Evolutionary conservation across 2,329 filamentous ascomycete species (phyloP).

Genomic region (Fusarium clavum): DNA sequence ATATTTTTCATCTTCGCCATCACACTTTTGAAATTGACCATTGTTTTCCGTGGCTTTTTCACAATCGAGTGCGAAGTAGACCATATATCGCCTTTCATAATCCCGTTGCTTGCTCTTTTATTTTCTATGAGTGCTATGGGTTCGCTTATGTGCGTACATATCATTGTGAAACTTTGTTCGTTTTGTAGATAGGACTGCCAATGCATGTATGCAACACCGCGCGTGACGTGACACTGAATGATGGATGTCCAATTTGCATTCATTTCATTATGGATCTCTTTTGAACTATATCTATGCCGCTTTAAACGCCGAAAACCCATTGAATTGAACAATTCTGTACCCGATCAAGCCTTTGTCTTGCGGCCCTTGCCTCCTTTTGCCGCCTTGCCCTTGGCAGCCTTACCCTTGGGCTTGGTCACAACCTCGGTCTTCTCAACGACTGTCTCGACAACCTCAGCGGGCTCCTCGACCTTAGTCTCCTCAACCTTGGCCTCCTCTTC

Average conservation of each 20-base stretch:
- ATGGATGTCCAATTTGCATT: slow-evolving; percentile 39
- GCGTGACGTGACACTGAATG: neutral
- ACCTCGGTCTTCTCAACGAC: slow-evolving; percentile 42
- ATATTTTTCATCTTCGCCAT: slow-evolving; percentile 61
- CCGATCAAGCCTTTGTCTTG: slow-evolving; percentile 53
- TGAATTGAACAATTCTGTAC: slow-evolving; percentile 36
- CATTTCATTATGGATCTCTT: slow-evolving; percentile 47
- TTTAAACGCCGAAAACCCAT: slow-evolving; percentile 40
- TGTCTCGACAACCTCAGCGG: slow-evolving; percentile 37
- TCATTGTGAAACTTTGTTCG: neutral
- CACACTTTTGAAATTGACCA: slow-evolving; percentile 52
- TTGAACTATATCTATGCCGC: slow-evolving; percentile 44
- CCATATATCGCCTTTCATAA: slow-evolving; percentile 67
- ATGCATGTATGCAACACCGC: neutral
- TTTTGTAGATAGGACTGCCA: slow-evolving; percentile 11
- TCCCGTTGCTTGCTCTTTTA: slow-evolving; percentile 62
- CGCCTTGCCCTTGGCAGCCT: slow-evolving; percentile 47
- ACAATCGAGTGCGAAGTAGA: slow-evolving; percentile 66
- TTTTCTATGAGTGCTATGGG: slow-evolving; percentile 62
- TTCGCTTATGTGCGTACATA: slow-evolving; percentile 73
- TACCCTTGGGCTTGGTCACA: slow-evolving; percentile 47
- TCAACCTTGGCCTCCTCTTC: slow-evolving; percentile 44
- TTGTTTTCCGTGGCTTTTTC: slow-evolving; percentile 56
- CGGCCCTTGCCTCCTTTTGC: slow-evolving; percentile 48
- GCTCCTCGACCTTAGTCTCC: slow-evolving; percentile 40